Percentiles rank a stretch among this genome's conserved stretches.
Evolutionary conservation across 75 land plant genomes (phyloP).

Genomic region (Isoetes taiwanensis): DNA sequence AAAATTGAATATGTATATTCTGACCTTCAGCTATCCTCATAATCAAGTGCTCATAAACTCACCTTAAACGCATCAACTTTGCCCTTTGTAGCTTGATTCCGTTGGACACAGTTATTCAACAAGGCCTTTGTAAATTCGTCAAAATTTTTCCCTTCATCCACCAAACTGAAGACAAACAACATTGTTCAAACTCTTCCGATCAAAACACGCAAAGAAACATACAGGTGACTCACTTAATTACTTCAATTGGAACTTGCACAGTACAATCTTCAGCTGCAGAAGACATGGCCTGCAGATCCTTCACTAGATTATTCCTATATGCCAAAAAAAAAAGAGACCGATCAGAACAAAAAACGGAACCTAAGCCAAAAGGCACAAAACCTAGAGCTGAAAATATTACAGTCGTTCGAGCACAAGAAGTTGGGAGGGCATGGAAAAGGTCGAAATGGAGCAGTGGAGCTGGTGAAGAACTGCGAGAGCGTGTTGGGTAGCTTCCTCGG

Average conservation of each 20-base stretch:
- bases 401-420: no score
- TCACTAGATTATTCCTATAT: conserved; percentile 51
- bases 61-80: conserved; percentile 91
- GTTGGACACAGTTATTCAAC: conserved; percentile 67
- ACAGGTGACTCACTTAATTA: conserved; percentile 42
- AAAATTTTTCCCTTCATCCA: conserved; percentile 93
- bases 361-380: no score
- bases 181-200: no score
- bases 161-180: conserved; percentile 30
- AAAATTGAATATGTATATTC: no score
- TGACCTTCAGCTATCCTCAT: no score
- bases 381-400: no score
- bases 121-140: conserved; percentile 83
- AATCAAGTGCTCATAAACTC: background rate
- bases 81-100: conserved; percentile 79
- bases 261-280: conserved; percentile 54
- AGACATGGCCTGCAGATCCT: conserved; percentile 58
- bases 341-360: no score
- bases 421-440: conserved; percentile 58
- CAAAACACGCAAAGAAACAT: background rate
- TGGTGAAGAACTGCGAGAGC: conserved; percentile 71
- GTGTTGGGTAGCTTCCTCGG: no score
- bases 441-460: conserved; percentile 76
- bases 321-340: background rate
- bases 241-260: conserved; percentile 79